These are phyloP conservation scores for Anastatica hierochuntica DNA, from an alignment of 345 rosid species.

Conservation along the genomic window DNA sequence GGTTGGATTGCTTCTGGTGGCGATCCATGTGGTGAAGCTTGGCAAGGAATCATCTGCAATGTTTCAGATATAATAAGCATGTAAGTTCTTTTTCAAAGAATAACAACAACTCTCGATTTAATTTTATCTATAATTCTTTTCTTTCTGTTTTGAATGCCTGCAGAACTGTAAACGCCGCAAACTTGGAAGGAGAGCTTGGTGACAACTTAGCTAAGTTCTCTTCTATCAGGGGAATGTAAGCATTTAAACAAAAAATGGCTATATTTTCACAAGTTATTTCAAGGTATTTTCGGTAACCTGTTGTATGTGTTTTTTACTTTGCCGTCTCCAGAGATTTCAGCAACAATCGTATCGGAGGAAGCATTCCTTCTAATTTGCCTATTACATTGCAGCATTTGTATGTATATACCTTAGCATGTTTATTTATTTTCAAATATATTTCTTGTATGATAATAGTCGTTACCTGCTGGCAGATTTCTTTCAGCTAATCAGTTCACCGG, in stretches of 20 bases:
- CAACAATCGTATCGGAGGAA: slow-evolving; percentile 88
- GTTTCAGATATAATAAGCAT: slow-evolving; percentile 47
- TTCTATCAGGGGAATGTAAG: slow-evolving; percentile 79
- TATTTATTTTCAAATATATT: background rate
- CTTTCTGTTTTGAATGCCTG: slow-evolving; percentile 5
- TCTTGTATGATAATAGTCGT: slow-evolving; percentile 26
- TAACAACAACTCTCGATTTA: background rate
- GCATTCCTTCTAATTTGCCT: slow-evolving; percentile 75
- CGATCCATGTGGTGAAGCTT: slow-evolving; percentile 85
- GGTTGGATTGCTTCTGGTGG: slow-evolving; percentile 91
- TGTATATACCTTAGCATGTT: background rate
- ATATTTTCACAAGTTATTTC: background rate
- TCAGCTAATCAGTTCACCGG: slow-evolving; percentile 81
- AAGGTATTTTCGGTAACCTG: background rate
- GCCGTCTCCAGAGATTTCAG: slow-evolving; percentile 64
- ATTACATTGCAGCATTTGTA: slow-evolving; percentile 47
- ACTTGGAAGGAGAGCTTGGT: slow-evolving; percentile 89
- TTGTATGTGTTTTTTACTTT: slow-evolving; percentile 7
- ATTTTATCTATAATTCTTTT: background rate
- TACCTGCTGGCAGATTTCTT: slow-evolving; percentile 73
- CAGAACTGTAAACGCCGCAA: slow-evolving; percentile 78
- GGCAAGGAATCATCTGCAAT: slow-evolving; percentile 87
- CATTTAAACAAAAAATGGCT: background rate
- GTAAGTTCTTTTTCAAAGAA: slow-evolving; percentile 24
- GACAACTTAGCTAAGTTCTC: slow-evolving; percentile 49